Conservation (phyloP, 2,329 filamentous ascomycete species). For the Nakataea oryzae region DNA sequence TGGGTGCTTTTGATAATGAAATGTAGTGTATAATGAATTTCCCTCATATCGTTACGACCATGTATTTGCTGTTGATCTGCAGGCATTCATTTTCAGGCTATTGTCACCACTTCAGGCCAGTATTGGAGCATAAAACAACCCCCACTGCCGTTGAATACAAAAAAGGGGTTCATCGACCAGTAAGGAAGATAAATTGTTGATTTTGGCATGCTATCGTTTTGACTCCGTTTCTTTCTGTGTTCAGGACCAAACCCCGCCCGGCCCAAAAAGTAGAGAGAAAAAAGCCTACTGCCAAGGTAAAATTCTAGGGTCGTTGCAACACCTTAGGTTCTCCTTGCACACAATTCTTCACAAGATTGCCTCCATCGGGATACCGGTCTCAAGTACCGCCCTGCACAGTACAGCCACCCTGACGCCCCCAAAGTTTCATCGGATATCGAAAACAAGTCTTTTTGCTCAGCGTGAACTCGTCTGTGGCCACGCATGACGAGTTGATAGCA, state of each 20-base stretch:
- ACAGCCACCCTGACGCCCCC: background rate
- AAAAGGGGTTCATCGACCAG: background rate
- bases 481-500: background rate
- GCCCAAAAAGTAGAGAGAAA: no score
- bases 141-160: background rate
- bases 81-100: background rate
- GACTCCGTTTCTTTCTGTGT: background rate
- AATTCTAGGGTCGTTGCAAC: background rate
- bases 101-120: background rate
- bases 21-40: background rate
- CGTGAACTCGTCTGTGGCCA: background rate
- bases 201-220: background rate
- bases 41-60: no score
- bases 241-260: background rate
- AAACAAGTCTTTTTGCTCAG: background rate
- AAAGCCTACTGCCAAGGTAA: background rate
- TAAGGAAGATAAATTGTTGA: background rate
- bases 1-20: background rate
- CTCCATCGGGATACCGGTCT: background rate
- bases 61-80: background rate
- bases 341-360: background rate
- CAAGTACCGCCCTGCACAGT: background rate
- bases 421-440: background rate
- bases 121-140: background rate
- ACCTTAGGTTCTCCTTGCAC: background rate